A percentile compares a stretch with the other conserved stretches of the same genome.
Evolutionary conservation across 352 stramenopile species (phyloP).

Genomic region (Phytophthora melonis): DNA sequence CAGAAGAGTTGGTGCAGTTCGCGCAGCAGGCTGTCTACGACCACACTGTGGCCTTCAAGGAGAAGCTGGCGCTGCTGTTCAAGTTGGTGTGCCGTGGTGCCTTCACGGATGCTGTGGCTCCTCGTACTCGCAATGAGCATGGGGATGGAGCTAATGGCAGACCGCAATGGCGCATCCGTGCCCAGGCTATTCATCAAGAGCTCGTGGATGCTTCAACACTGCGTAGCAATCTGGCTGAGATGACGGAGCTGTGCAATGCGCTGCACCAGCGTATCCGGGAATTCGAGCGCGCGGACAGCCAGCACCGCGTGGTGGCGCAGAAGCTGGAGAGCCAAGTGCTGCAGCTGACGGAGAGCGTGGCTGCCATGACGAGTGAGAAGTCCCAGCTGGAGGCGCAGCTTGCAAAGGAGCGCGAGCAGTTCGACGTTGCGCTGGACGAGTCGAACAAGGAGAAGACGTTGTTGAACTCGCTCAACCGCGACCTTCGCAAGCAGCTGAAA

Average conservation of each 20-base stretch:
- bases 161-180: constrained; percentile 79
- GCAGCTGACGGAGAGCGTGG: constrained; percentile 55
- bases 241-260: constrained; percentile 70
- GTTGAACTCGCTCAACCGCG: constrained; percentile 73
- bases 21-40: constrained; percentile 55
- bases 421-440: constrained; percentile 74
- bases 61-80: constrained; percentile 68
- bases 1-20: constrained; percentile 57
- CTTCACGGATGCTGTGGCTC: constrained; percentile 78
- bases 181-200: constrained; percentile 75
- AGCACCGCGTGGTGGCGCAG: constrained; percentile 80
- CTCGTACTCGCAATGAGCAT: constrained; percentile 40
- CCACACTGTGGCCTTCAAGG: constrained; percentile 64
- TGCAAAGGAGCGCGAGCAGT: constrained; percentile 77
- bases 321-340: constrained; percentile 83
- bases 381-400: constrained; percentile 66
- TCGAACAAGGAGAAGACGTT: constrained; percentile 85
- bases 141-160: constrained; percentile 44
- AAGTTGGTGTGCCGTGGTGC: constrained; percentile 82
- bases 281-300: constrained; percentile 76
- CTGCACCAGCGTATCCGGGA: constrained; percentile 78
- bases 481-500: constrained; percentile 85
- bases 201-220: constrained; percentile 70
- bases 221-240: constrained; percentile 66
- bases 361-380: constrained; percentile 50